Evolutionary conservation across 768 basidiomycete species (phyloP).

Genomic region (Mycena albidolilacea): DNA sequence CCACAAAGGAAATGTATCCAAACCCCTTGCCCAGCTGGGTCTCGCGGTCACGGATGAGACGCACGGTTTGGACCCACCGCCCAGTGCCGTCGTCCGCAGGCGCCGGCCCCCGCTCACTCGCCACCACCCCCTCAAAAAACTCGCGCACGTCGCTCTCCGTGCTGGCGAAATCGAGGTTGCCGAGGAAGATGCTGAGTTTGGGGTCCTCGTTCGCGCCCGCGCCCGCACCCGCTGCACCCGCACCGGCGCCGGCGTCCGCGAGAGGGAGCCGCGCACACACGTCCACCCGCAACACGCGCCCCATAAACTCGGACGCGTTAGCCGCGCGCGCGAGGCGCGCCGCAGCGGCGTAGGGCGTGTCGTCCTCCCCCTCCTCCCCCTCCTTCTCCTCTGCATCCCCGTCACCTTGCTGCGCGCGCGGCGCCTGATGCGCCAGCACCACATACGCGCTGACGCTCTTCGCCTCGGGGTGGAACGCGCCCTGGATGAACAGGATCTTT

Average conservation of each 20-base stretch:
- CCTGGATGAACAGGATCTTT: slow-evolving; percentile 94
- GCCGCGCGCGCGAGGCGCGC: slow-evolving; percentile 67
- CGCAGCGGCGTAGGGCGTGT: slow-evolving; percentile 77
- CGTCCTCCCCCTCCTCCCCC: neutral
- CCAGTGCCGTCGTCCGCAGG: slow-evolving; percentile 45
- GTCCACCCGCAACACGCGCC: slow-evolving; percentile 86
- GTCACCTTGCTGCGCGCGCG: slow-evolving; percentile 47
- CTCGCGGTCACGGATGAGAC: slow-evolving; percentile 90
- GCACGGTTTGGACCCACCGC: slow-evolving; percentile 86
- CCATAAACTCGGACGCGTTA: slow-evolving; percentile 83
- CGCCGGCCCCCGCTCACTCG: slow-evolving; percentile 77
- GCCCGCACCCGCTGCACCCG: slow-evolving; percentile 46
- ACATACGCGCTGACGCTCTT: slow-evolving; percentile 90
- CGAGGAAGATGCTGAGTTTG: slow-evolving; percentile 89
- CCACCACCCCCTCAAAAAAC: slow-evolving; percentile 88
- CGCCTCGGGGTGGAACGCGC: slow-evolving; percentile 86
- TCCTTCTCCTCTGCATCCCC: slow-evolving; percentile 29
- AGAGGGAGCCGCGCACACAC: slow-evolving; percentile 56
- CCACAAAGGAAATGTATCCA: slow-evolving; percentile 91
- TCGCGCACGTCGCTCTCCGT: slow-evolving; percentile 91
- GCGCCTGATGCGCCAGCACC: slow-evolving; percentile 83
- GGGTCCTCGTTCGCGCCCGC: slow-evolving; percentile 70
- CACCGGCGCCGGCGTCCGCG: slow-evolving; percentile 40
- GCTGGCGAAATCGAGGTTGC: slow-evolving; percentile 92
- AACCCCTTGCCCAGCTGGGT: slow-evolving; percentile 97